Base-by-base conservation (phyloP, 768 basidiomycete species). In the Pleurotus salmoneostramineus region DNA sequence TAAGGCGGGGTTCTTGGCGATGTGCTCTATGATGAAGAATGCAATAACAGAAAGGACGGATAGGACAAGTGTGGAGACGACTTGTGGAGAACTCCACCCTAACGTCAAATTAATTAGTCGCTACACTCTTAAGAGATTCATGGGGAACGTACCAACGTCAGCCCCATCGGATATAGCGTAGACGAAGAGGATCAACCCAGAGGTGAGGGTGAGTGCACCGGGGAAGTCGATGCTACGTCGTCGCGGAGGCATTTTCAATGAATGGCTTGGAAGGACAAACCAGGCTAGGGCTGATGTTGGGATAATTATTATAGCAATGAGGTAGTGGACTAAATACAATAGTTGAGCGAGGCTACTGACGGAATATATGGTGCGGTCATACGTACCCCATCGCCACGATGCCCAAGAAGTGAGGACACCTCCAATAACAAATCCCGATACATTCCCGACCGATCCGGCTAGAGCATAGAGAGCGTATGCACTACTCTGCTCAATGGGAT, bases 21-120 rank as follows among this genome's bases (percentile, higher is more conserved):
- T 43, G n/a, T 27, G 12, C 61, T 83, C 81, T 71, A 75, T 80
- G 58, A 74, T 67, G 66, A 83, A 76, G 69, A 84, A 84, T 0
- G 50, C 67, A 35, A 63, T 59, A 15, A 65, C 62, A 5, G 77
- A 58, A 5, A 73, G 46, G 56, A 80, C 64, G 4, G 81, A 76
- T 21, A 81, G 60, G 7, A 78, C 64, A 40, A 84, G 67, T 0
- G 78, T 75, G 4, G 65, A 67, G 45, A 83, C 62, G 48, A 83
- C 77, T 6, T 64, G 61, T 5, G 77, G 68, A 1, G 73, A 66
- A 6, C 59, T 63, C 83, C 83, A 84, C 8, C 81, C 79, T 58
- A 64, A 65, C 35, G 43, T 3, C 21, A 8, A 3, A 12, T 21
- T 32, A 33, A 36, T 5, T 40, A 11, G 10, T 27, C 8, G 45